Conservation (phyloP, 306 rosid genomes). For the Luffa acutangula region DNA sequence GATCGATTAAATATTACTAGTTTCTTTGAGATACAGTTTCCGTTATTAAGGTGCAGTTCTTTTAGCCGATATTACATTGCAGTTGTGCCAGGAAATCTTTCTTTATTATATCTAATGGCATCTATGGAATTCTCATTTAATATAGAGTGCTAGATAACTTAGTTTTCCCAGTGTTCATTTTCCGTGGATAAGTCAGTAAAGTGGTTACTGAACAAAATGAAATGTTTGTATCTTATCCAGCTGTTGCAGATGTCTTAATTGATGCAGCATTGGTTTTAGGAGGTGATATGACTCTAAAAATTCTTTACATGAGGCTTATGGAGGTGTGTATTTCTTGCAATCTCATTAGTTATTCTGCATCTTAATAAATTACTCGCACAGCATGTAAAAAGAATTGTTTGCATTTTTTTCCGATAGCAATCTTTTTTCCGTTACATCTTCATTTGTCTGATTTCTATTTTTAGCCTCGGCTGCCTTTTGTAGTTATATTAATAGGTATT, state of each 20-base stretch:
- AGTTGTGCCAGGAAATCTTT: not conserved
- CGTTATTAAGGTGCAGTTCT: not conserved
- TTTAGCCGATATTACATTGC: not conserved
- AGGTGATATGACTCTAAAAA: conserved; percentile 78
- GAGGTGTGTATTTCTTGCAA: conserved; percentile 49
- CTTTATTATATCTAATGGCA: not conserved
- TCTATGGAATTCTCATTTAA: not conserved
- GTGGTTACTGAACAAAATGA: not conserved
- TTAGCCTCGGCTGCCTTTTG: not conserved
- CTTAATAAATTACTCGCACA: not conserved
- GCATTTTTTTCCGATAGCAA: not conserved
- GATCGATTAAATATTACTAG: not conserved
- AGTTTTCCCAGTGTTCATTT: not conserved
- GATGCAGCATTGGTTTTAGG: conserved; percentile 97
- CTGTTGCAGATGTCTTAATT: conserved; percentile 94
- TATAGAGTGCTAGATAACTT: not conserved
- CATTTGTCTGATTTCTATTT: not conserved
- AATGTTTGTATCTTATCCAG: conserved; percentile 35
- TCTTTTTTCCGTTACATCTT: not conserved
- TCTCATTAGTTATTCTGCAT: not conserved
- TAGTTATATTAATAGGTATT: not conserved
- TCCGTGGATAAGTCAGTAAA: not conserved
- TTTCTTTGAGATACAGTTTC: not conserved
- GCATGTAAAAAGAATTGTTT: not conserved
- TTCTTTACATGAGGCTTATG: conserved; percentile 72